phyloP scores from a whole-genome alignment of 129 eudicot species.

The Cynara cardunculus region DNA sequence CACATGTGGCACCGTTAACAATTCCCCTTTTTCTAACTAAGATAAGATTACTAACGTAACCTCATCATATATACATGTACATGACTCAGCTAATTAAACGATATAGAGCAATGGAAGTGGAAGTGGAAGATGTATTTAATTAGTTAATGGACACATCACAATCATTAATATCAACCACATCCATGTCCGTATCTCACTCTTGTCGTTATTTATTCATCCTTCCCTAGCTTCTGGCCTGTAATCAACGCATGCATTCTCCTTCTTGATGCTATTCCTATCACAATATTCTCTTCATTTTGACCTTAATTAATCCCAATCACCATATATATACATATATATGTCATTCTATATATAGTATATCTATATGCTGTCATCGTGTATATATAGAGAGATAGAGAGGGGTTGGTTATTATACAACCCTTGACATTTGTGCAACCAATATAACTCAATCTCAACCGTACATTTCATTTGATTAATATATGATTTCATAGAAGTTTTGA shows the following conservation, averaged over 20 bases:
- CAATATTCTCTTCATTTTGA: constrained; percentile 3
- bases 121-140: neutral
- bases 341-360: neutral
- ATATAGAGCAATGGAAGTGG: too few species aligned
- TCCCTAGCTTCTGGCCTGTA: neutral
- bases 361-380: neutral
- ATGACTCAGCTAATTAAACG: too few species aligned
- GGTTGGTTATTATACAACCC: too few species aligned
- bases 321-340: neutral
- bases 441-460: too few species aligned
- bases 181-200: neutral
- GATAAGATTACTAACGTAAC: too few species aligned
- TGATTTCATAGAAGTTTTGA: too few species aligned
- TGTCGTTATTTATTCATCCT: neutral
- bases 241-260: neutral
- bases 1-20: too few species aligned
- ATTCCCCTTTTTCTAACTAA: too few species aligned
- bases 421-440: too few species aligned
- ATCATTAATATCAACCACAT: neutral
- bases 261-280: constrained; percentile 8
- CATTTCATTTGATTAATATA: too few species aligned
- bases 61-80: too few species aligned
- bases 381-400: too few species aligned
- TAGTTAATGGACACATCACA: neutral
- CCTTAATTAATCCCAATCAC: neutral